Evolutionary conservation across 257 asterid genomes (phyloP), one percentile per base, ranked within the genome.

Genomic region (Gentiana straminea): DNA sequence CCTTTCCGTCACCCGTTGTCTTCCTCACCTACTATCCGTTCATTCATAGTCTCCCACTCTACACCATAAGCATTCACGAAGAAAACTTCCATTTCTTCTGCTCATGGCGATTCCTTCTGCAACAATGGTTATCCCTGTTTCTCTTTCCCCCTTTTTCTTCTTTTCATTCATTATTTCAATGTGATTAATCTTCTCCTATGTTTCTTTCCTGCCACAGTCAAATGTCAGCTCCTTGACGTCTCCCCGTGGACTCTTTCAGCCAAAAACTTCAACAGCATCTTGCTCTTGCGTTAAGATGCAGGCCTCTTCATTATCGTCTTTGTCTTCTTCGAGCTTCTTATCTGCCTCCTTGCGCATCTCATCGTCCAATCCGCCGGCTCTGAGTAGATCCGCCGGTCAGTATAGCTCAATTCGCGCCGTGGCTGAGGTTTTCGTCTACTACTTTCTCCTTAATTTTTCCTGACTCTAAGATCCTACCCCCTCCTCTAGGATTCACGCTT

Each of bases 21-120:
- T 51, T 52, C 46, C 8, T 7, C 50, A 8, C n/a, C 39, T 5
- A 15, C 49, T 2, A 4, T 45, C 11, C 10, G 45, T 41, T 33
- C n/a, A 54, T 52, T 43, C 35, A 51, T 43, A 8, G 53, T 58
- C 66, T 52, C 11, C 54, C 52, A 38, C 69, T 33, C 56, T 12
- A 10, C 45, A 44, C 48, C 52, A 33, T n/a, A 55, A 53, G 53
- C 70, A 54, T 52, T 24, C 52, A 41, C 59, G 5, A 63, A 35
- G 33, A 52, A 41, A 52, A 12, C 15, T 33, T 41, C 35, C 49
- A 43, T 34, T 57, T 50, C 57, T 3, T 56, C 32, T 3, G 52
- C 54, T 56, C 47, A 82, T 87, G 96, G 94, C 96, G 64, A 83
- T 64, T 54, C 68, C 89, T 3, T 80, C 35, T 59, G 75, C 89